Evolutionary conservation across 1,284 basidiomycete species (phyloP), one percentile per base, ranked within the genome.

Genomic region (Fomitopsis palustris): DNA sequence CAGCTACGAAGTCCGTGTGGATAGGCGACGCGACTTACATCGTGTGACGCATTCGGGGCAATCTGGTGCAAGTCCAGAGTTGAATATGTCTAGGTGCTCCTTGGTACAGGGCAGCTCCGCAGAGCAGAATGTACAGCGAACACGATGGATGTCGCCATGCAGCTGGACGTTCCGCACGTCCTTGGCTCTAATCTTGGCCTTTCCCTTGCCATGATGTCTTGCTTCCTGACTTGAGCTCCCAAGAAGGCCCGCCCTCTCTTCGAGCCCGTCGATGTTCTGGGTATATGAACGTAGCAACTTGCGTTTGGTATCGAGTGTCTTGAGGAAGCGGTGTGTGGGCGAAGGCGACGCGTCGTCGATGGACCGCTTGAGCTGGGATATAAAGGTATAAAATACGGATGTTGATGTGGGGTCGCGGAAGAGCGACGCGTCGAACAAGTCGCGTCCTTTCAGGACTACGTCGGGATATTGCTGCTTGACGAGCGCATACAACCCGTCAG

Each of bases 261-360:
- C 96, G 21, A 98, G 77, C 6, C 93, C 95, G 73, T 98, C 96
- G 54, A 98, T 95, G 70, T 97, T 98, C 74, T 97, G 95, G 0
- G 96, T 97, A 73, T 98, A 98, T 3, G 88, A 92, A 55, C 95
- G 85, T 31, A 96, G 75, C 1, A 98, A 78, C 69, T 91, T 94
- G 56, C 91, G 90, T 74, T 94, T 93, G 10, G 80, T 73, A 65
- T 96, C 91, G 0, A 98, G 83, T 6, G 86, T 88, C 68, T 90
- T 90, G 61, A 98, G 86, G 74, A 98, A 96, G 60, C 83, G 82
- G 72, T 98, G 96, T 3, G 96, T 97, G 1, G 86, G 82, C 5
- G 94, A 89, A 2, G 93, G 93, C 52, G 83, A 72, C n/a, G 94
- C 93, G 38, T 75, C 74, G 69, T 94, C 88, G 64, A 96, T 88